Evolutionary conservation across 2,329 filamentous ascomycete species (phyloP).

Genomic region (Dactylellina parvicollis): DNA sequence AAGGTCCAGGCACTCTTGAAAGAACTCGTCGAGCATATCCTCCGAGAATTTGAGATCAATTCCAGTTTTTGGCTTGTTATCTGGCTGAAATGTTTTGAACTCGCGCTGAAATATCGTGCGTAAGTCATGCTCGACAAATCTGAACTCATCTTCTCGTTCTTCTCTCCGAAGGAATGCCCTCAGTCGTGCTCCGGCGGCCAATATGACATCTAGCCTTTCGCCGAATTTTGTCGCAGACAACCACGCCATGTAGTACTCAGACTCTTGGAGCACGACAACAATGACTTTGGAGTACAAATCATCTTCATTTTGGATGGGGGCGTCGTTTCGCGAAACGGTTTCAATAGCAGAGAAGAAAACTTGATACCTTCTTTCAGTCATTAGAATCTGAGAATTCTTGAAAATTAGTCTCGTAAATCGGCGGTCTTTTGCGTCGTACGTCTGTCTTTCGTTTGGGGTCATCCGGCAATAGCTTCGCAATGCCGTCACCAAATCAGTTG

Average conservation of each 20-base stretch:
- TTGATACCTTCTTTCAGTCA: constrained; percentile 41
- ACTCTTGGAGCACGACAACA: constrained; percentile 29
- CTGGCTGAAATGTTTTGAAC: constrained; percentile 41
- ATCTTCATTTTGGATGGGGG: constrained; percentile 20
- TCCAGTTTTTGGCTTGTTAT: constrained; percentile 31
- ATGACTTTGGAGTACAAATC: constrained; percentile 28
- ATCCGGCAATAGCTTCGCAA: constrained; percentile 40
- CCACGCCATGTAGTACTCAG: constrained; percentile 44
- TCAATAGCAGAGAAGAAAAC: constrained; percentile 45
- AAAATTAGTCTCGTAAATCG: constrained; percentile 31
- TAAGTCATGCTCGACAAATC: constrained; percentile 35
- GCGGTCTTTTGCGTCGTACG: constrained; percentile 14
- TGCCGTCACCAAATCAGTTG: constrained; percentile 5
- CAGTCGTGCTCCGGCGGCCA: constrained; percentile 32
- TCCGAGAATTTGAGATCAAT: constrained; percentile 43
- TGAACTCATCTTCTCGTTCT: constrained; percentile 34
- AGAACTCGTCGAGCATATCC: constrained; percentile 45
- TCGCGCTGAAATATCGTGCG: constrained; percentile 36
- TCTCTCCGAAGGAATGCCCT: constrained; percentile 21
- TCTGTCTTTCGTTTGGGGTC: constrained; percentile 12
- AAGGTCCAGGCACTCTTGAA: constrained; percentile 29
- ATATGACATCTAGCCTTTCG: constrained; percentile 30
- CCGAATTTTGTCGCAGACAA: constrained; percentile 39
- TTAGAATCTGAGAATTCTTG: constrained; percentile 30
- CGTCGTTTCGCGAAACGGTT: constrained; percentile 3